Evolutionary conservation across 331 rosid species (phyloP).

Genomic region (Prunus yedoensis): DNA sequence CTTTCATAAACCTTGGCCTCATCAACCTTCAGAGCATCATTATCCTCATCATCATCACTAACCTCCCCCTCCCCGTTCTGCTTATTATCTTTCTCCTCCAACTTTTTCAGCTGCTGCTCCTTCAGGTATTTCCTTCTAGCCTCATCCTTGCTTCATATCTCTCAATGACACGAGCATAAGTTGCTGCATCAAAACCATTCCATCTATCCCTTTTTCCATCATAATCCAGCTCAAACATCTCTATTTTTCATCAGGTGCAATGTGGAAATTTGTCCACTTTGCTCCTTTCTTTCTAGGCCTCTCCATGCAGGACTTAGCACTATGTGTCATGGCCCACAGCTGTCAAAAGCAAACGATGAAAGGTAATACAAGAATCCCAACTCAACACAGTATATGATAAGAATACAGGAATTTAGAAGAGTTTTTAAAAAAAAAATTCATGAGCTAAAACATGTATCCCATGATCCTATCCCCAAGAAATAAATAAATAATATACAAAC

Average conservation of each 20-base stretch:
- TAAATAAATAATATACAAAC: neutral
- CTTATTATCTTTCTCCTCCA: slow-evolving; percentile 48
- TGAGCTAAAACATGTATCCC: neutral
- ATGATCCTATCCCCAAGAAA: neutral
- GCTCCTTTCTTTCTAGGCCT: slow-evolving; percentile 49
- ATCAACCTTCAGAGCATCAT: slow-evolving; percentile 39
- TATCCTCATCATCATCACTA: slow-evolving; percentile 41
- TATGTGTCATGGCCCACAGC: slow-evolving; percentile 49
- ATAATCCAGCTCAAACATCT: slow-evolving; percentile 49
- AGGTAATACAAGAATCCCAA: neutral
- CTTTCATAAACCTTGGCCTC: slow-evolving; percentile 59
- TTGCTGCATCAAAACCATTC: slow-evolving; percentile 58
- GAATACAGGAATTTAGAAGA: neutral
- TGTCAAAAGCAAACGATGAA: slow-evolving; percentile 8
- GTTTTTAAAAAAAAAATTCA: neutral
- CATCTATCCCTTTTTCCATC: slow-evolving; percentile 65
- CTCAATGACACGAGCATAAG: slow-evolving; percentile 37
- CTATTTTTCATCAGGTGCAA: slow-evolving; percentile 62
- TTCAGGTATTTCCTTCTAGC: slow-evolving; percentile 48
- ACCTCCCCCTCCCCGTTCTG: slow-evolving; percentile 27
- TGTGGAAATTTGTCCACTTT: slow-evolving; percentile 42
- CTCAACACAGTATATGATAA: neutral
- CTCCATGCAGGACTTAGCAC: slow-evolving; percentile 38
- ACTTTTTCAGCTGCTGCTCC: slow-evolving; percentile 52
- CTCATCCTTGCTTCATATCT: slow-evolving; percentile 48